These are phyloP conservation scores for Acer saccharum DNA, from an alignment of 345 rosid species.

Conservation along the genomic window DNA sequence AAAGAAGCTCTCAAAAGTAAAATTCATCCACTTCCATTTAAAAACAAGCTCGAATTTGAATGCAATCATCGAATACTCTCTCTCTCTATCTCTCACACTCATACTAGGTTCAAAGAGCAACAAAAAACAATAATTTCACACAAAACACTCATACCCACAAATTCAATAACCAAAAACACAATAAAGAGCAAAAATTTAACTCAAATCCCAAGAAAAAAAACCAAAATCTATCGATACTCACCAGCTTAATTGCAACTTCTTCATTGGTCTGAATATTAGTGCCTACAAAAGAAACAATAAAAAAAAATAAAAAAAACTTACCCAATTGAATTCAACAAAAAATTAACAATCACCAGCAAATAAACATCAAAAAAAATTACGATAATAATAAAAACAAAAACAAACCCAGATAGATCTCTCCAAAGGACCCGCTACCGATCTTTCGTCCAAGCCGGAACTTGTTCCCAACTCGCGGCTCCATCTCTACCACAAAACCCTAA, in stretches of 20 bases:
- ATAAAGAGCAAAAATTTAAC: not conserved
- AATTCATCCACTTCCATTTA: constrained; percentile 1
- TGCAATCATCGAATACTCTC: not conserved
- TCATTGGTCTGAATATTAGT: constrained; percentile 83
- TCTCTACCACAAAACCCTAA: constrained; percentile 6
- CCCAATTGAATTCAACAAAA: not conserved
- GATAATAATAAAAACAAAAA: not conserved
- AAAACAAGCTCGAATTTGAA: not conserved
- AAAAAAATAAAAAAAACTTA: too few relatives aligned
- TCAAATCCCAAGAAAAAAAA: not conserved
- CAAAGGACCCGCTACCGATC: constrained; percentile 99
- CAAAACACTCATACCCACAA: not conserved
- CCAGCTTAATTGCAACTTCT: constrained; percentile 97
- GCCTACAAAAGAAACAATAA: constrained; percentile 40
- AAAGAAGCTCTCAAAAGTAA: not conserved
- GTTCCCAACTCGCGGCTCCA: constrained; percentile 89
- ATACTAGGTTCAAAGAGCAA: not conserved
- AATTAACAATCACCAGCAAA: not conserved
- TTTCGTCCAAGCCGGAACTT: constrained; percentile 89
- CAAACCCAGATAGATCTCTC: constrained; percentile 97
- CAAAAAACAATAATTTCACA: not conserved
- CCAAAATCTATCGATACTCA: constrained; percentile 36
- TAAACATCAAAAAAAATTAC: not conserved
- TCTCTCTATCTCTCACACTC: not conserved
- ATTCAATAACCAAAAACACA: not conserved